Base-by-base conservation (phyloP, 176 grass and related monocot genomes). In the Aechmea fasciata region DNA sequence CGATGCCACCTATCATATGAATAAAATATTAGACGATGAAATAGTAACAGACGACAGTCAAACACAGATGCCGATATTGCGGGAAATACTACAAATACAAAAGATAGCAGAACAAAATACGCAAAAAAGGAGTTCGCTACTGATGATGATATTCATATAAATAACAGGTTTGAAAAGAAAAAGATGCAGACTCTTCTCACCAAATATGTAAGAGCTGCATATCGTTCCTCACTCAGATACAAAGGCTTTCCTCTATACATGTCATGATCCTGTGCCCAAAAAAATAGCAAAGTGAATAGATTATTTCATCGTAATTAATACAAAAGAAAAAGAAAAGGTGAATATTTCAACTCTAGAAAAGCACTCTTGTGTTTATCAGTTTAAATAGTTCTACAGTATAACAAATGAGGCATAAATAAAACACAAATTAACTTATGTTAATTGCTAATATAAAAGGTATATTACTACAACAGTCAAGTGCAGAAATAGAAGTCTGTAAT, bases 201-300 rank as follows among this genome's bases (percentile, higher is more conserved):
- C 82, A 99, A 77, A 80, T 90, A 86, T 69, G 95, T 99, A 63
- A 99, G 78, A 67, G 95, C 84, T 26, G 82, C 80, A 55, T 94
- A 99, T 80, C 90, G 88, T 82, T 99, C 90, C 82, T 93, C 85
- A 49, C 83, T 99, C 47, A 99, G 72, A 88, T 94, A 94, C 63
- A 99, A 86, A 59, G 90, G 95, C 52, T 90, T 99, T 70, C 95
- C 95, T 88, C 95, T 84, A 5, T 75, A 24, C 84, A 99, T 91
- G 33, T 91, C 87, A 80, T 88, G 87, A 86, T 99, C 95, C 95
- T 99, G 75, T 66, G 79, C 55, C 25, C 19, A 77, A 65, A 72
- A 49, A 65, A 17, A 61, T 61, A 4, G 17, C 8, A 18, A 15
- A 61, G 7, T 7, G 7, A 61, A 19, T 18, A 61, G 33, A 41